These are phyloP conservation scores for Verticillium tricorpus DNA, from an alignment of 2,329 filamentous ascomycete genomes.

Conservation along the genomic window DNA sequence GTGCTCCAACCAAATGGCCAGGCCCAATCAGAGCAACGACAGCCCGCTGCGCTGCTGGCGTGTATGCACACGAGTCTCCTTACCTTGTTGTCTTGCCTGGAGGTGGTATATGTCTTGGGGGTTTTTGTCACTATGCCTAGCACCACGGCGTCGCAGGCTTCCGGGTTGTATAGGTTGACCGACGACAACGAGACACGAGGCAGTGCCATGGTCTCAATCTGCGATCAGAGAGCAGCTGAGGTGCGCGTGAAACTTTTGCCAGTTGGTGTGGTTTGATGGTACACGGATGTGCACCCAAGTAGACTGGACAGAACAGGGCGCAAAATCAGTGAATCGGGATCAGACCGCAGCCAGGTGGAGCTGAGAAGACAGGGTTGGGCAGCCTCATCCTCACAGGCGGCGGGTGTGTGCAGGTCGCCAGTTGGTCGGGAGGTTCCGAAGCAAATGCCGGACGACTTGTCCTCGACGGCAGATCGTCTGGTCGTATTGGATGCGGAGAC, in stretches of 20 bases:
- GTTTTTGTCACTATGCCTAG: neutral
- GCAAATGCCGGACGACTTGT: neutral
- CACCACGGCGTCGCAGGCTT: neutral
- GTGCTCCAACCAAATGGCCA: conserved; percentile 5
- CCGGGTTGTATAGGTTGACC: neutral
- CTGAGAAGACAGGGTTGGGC: neutral
- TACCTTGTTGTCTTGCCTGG: neutral
- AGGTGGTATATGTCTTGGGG: neutral
- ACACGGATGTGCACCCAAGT: neutral
- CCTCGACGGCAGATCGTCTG: neutral
- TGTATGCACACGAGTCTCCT: neutral
- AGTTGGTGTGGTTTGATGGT: neutral
- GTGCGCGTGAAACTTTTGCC: neutral
- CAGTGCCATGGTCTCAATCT: neutral
- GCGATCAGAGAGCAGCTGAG: neutral
- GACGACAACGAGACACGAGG: neutral
- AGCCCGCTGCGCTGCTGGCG: neutral
- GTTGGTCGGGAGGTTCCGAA: neutral
- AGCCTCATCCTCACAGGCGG: neutral
- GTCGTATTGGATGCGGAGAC: neutral
- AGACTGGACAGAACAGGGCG: neutral
- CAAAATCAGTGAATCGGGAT: neutral
- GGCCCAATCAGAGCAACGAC: conserved; percentile 1
- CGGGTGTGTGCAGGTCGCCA: neutral
- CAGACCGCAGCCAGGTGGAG: neutral